Evolutionary conservation across 371 early-diverging fungal species (phyloP).

Genomic region (Paramicrosporidium saccamoebae): DNA sequence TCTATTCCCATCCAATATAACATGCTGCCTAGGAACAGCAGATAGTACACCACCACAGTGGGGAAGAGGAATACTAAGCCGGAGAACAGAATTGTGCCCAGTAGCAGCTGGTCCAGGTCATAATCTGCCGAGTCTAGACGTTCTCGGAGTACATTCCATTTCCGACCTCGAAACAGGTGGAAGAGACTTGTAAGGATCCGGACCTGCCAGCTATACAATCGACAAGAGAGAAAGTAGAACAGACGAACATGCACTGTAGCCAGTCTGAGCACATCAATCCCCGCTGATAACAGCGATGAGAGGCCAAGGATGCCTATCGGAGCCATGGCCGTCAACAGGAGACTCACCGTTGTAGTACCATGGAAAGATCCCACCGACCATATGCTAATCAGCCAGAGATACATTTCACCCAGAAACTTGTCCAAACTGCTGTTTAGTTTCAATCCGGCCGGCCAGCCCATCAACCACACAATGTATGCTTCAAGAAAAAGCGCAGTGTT

Average conservation of each 20-base stretch:
- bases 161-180: conserved; percentile 69
- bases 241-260: conserved; percentile 59
- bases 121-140: conserved; percentile 82
- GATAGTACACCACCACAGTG: conserved; percentile 66
- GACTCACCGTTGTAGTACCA: too few relatives aligned
- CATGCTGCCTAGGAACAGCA: too few relatives aligned
- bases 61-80: conserved; percentile 70
- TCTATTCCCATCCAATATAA: too few relatives aligned
- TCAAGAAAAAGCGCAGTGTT: conserved; percentile 25
- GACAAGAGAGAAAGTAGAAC: conserved; percentile 66
- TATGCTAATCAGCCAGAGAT: conserved; percentile 52
- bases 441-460: conserved; percentile 71
- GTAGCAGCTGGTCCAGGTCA: conserved; percentile 60
- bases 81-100: conserved; percentile 79
- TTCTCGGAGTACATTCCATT: conserved; percentile 48
- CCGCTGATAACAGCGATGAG: too few relatives aligned
- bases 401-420: conserved; percentile 61
- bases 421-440: conserved; percentile 70
- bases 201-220: conserved; percentile 69
- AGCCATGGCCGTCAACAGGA: too few relatives aligned
- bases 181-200: conserved; percentile 42
- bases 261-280: conserved; percentile 5
- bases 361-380: conserved; percentile 53
- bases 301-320: too few relatives aligned
- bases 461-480: conserved; percentile 51